These are phyloP conservation scores for Nepenthes mirabilis DNA, from an alignment of 148 eudicot genomes.

Conservation along the genomic window DNA sequence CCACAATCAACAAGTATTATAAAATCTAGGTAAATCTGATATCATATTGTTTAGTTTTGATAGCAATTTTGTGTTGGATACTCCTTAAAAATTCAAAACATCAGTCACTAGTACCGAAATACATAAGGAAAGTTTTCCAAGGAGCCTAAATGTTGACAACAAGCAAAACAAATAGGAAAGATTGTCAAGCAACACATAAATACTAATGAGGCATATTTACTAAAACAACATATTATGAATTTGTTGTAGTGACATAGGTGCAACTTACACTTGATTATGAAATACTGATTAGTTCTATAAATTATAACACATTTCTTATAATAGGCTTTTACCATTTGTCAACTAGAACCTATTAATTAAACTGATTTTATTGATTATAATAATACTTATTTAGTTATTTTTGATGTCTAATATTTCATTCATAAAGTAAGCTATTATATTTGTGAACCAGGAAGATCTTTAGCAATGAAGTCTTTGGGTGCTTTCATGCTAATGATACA, in stretches of 20 bases:
- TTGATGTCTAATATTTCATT: too few species aligned
- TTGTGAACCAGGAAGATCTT: too few species aligned
- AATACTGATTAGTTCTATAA: conserved; percentile 48
- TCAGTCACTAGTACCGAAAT: conserved; percentile 19
- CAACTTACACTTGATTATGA: conserved; percentile 95
- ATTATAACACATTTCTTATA: too few species aligned
- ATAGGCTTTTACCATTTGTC: too few species aligned
- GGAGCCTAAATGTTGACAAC: conserved; percentile 53
- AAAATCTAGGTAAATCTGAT: conserved; percentile 82
- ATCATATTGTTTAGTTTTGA: conserved; percentile 70
- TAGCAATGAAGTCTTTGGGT: too few species aligned
- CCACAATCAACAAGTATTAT: conserved; percentile 25
- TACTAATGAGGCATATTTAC: conserved; percentile 43
- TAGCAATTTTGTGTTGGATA: conserved; percentile 56
- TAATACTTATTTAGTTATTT: too few species aligned
- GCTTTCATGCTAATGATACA: too few species aligned
- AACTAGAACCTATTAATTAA: too few species aligned
- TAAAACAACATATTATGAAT: conserved; percentile 71
- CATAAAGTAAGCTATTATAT: too few species aligned
- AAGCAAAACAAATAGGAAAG: conserved; percentile 65
- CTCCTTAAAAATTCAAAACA: conserved; percentile 39
- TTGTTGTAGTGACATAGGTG: conserved; percentile 73
- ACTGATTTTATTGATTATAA: too few species aligned
- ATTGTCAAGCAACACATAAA: conserved; percentile 65
- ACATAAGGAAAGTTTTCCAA: conserved; percentile 21